Base-by-base conservation (phyloP, 306 rosid genomes). In the Medicago ruthenica region DNA sequence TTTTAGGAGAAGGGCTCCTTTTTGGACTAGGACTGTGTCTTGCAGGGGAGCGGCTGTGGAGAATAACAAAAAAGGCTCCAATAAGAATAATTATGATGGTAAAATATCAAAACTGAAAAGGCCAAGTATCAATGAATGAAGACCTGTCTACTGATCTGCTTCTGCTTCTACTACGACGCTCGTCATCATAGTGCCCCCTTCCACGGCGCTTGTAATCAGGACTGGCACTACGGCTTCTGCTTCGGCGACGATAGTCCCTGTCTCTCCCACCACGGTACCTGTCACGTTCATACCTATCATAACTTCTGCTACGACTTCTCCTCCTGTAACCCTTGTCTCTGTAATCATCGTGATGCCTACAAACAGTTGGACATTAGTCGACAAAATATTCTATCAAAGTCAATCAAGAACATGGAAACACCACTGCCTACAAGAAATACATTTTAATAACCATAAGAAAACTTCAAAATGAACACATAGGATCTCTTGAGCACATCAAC, bases 301-400 rank as follows among this genome's bases (percentile, higher is more conserved):
- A 74, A 76, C 96, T 90, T 80, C 93, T 80, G 82, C 96, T 93
- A 58, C 88, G 92, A 70, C 92, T 89, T 85, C 92, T 86, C 83
- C 78, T 90, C 84, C 79, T 85, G 65, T 86, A 78, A 76, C 85
- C 89, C 60, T 85, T 79, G 71, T 83, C 93, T 78, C 67, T 84
- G 77, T 83, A 71, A 60, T 91, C 92, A 83, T 91, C 97, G 8
- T 78, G 89, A 57, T 83, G 6, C 80, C 98, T 91, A 79, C 57
- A 68, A 55, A 73, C 24, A 47, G 21, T 18, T 16, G 13, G 27
- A 17, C 51, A 34, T 34, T 39, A 42, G 72, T 20, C 10, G 21
- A 68, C 14, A 59, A 18, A 63, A 15, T 24, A 48, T 24, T 59
- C 48, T 15, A 16, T 11, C 54, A 7, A 34, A 18, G 31, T 24